Conservation (phyloP, 768 basidiomycete species). For the Serendipita vermifera region DNA sequence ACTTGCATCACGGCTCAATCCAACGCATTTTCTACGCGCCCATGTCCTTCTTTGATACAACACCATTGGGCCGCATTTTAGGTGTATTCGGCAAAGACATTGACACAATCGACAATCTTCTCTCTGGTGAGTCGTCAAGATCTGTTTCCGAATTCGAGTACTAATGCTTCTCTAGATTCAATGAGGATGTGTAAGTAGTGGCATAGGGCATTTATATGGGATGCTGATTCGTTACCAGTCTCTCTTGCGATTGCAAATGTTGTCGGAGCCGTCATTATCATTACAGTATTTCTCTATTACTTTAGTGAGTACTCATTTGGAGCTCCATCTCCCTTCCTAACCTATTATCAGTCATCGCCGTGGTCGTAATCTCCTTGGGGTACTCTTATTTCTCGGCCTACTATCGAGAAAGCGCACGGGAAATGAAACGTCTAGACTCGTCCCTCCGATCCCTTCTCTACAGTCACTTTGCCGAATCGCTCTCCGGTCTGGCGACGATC, state of each 20-base stretch:
- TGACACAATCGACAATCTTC: conserved; percentile 48
- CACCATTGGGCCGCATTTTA: conserved; percentile 47
- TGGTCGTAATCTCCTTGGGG: conserved; percentile 38
- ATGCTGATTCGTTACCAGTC: conserved; percentile 25
- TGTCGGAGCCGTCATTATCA: conserved; percentile 39
- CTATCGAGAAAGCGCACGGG: conserved; percentile 58
- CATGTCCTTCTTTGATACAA: conserved; percentile 68
- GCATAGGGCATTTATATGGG: not conserved
- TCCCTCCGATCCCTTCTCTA: conserved; percentile 56
- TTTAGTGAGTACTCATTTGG: conserved; percentile 34
- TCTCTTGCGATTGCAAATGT: conserved; percentile 39
- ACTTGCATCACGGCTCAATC: conserved; percentile 46
- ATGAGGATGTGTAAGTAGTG: conserved; percentile 40
- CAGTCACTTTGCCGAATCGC: conserved; percentile 63
- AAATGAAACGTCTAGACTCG: conserved; percentile 46
- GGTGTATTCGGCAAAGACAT: conserved; percentile 55
- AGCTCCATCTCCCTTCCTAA: not conserved
- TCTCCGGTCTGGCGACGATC: conserved; percentile 58
- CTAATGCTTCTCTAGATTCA: conserved; percentile 29
- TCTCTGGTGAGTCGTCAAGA: conserved; percentile 32
- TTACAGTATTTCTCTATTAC: conserved; percentile 46
- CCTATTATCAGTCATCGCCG: conserved; percentile 35
- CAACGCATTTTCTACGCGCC: conserved; percentile 52
- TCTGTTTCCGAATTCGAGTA: not conserved
- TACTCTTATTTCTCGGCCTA: conserved; percentile 55